Conservation (phyloP, 495 filamentous ascomycete species). For the Chlorociboria aeruginascens region DNA sequence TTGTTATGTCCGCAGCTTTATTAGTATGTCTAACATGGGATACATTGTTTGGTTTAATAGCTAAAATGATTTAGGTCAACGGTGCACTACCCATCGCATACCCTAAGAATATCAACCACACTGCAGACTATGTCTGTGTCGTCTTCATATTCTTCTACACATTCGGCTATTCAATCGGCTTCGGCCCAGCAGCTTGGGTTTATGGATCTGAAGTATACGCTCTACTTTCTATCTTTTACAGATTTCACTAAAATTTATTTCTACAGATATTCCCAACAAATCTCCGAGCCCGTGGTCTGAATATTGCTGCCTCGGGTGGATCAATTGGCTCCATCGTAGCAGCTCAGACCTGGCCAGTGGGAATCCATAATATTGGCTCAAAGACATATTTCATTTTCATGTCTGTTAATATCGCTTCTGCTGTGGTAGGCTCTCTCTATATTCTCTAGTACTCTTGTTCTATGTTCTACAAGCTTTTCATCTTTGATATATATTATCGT, state of each 20-base stretch:
- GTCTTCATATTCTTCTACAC: slow-evolving; percentile 47
- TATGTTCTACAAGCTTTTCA: too few species aligned
- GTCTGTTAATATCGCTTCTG: slow-evolving; percentile 36
- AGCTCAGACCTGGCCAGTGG: slow-evolving; percentile 40
- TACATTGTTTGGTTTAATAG: background rate
- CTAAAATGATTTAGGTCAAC: slow-evolving; percentile 31
- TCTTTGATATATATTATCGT: too few species aligned
- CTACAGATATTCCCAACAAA: slow-evolving; percentile 54
- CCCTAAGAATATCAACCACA: slow-evolving; percentile 35
- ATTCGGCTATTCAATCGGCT: slow-evolving; percentile 42
- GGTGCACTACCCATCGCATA: slow-evolving; percentile 37
- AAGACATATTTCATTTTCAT: slow-evolving; percentile 50
- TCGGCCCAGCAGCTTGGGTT: slow-evolving; percentile 45
- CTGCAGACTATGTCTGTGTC: slow-evolving; percentile 38
- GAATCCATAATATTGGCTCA: slow-evolving; percentile 37
- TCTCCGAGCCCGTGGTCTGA: slow-evolving; percentile 40
- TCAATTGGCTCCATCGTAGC: slow-evolving; percentile 38
- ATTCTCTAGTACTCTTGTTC: too few species aligned
- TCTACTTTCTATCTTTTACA: slow-evolving; percentile 40
- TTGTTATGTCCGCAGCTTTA: slow-evolving; percentile 40
- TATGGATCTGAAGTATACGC: slow-evolving; percentile 40
- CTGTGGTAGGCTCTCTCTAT: slow-evolving; percentile 25
- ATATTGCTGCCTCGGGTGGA: slow-evolving; percentile 23
- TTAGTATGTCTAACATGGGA: slow-evolving; percentile 22
- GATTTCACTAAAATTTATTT: slow-evolving; percentile 61